These are phyloP conservation scores for Periconia macrospinosa DNA, from an alignment of 2,329 filamentous ascomycete species.

Conservation along the genomic window DNA sequence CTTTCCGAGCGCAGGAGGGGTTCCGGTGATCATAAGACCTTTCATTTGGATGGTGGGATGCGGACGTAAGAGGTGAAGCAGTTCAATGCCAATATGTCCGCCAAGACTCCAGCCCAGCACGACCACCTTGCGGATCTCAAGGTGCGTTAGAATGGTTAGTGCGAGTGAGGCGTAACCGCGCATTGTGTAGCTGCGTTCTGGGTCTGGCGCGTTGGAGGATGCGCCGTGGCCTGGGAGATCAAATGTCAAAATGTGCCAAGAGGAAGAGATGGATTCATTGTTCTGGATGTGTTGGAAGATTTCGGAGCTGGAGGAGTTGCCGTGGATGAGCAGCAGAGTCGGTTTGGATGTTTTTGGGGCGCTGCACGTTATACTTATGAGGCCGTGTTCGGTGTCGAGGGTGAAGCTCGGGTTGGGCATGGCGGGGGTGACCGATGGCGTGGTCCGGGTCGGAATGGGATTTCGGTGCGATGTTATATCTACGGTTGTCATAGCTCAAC, in stretches of 20 bases:
- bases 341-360: slow-evolving; percentile 18
- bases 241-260: slow-evolving; percentile 29
- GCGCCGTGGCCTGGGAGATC: slow-evolving; percentile 41
- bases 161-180: slow-evolving; percentile 35
- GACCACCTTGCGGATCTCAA: slow-evolving; percentile 22
- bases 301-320: slow-evolving; percentile 31
- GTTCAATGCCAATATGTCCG: slow-evolving; percentile 36
- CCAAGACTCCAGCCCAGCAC: slow-evolving; percentile 39
- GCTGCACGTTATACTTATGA: slow-evolving; percentile 24
- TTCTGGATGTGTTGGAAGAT: slow-evolving; percentile 30
- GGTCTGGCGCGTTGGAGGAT: slow-evolving; percentile 27
- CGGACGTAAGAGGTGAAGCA: slow-evolving; percentile 19
- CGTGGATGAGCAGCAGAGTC: slow-evolving; percentile 34
- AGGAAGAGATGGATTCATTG: slow-evolving; percentile 9
- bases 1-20: slow-evolving; percentile 26
- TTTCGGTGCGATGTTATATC: too few relatives aligned
- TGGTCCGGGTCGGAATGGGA: too few relatives aligned
- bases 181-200: slow-evolving; percentile 27
- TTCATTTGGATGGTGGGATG: slow-evolving; percentile 9
- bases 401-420: slow-evolving; percentile 17
- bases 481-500: too few relatives aligned
- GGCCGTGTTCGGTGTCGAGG: slow-evolving; percentile 23
- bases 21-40: slow-evolving; percentile 33
- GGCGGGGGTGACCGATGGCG: background rate
- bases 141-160: slow-evolving; percentile 27